Evolutionary conservation across 2,329 filamentous ascomycete genomes (phyloP).

Genomic region (Apiospora hydei): DNA sequence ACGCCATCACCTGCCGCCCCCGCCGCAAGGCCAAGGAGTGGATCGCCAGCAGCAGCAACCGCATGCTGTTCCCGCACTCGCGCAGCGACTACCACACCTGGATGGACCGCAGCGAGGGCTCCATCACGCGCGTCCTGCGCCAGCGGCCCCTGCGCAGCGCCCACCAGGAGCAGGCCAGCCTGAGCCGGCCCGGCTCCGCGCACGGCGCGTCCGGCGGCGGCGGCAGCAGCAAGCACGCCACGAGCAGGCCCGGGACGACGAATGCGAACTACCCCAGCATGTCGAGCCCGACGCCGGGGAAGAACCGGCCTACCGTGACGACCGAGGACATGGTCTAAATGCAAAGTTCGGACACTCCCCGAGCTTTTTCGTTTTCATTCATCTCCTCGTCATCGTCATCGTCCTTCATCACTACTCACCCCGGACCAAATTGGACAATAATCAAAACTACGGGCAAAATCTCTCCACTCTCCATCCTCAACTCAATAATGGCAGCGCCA

Average conservation of each 20-base stretch:
- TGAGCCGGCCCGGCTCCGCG: not conserved
- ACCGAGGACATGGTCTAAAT: not conserved
- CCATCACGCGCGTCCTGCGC: conserved; percentile 37
- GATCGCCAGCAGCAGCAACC: conserved; percentile 53
- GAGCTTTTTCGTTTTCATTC: not conserved
- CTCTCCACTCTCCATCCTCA: conserved; percentile 13
- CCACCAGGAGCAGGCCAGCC: not conserved
- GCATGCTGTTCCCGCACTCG: conserved; percentile 58
- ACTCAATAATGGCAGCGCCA: conserved; percentile 3
- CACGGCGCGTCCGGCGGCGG: not conserved
- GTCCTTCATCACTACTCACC: not conserved
- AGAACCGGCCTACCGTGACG: not conserved
- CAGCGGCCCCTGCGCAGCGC: conserved; percentile 34
- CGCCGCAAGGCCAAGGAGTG: conserved; percentile 59
- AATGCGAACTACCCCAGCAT: conserved; percentile 16
- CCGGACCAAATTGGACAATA: conserved; percentile 8
- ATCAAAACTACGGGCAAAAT: not conserved
- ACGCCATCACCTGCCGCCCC: conserved; percentile 63
- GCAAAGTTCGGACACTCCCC: no score
- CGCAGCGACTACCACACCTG: conserved; percentile 39
- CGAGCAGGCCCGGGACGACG: not conserved
- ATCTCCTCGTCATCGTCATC: not conserved
- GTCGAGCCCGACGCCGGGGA: not conserved
- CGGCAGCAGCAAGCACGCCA: not conserved
- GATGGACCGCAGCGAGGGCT: conserved; percentile 38